Evolutionary conservation across 2,329 filamentous ascomycete species (phyloP), one percentile per base, ranked within the genome.

Genomic region (Microcyclospora pomicola): DNA sequence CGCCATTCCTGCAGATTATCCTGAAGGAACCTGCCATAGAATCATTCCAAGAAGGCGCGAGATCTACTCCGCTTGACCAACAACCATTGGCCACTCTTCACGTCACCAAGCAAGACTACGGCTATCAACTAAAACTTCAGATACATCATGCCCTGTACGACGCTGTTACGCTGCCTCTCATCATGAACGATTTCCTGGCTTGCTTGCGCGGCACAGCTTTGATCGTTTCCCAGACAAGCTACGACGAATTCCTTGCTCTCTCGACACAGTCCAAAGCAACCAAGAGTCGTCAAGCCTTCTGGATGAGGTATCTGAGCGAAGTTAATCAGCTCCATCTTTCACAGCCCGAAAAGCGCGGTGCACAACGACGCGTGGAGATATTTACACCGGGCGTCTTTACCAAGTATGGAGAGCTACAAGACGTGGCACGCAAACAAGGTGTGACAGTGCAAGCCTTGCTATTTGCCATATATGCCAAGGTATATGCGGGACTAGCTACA

Each of bases 101-200:
- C 5, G 38, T 38, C 2, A 34, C n/a, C 9, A 24, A 45, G 2
- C 40, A 46, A 1, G 37, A 46, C 3, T 36, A 40, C 6, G 41
- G 39, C 10, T 51, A 40, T 36, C 33, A 34, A 6, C 39, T 68
- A 33, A 47, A 60, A 33, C 60, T 70, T 2, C 64, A 66, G 16
- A 78, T 95, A 4, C 86, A 94, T 45, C 87, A 96, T 55, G 82
- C 82, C 0, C 66, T 95, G 0, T 96, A 95, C 53, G 88, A 95
- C 55, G 86, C 79, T 5, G 69, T 92, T 42, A 91, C 82, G 49
- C 64, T 95, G 4, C 73, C 77, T 1, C 54, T 69, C 0, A 61
- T 93, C 5, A 62, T 85, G 15, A 53, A 68, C 11, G 59, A 70
- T 31, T 59, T 80, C 10, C 58, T 67, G 43, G 43, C 50, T 4